Conservation (phyloP, 139 green algal genomes). For the Asterochloris erici region DNA sequence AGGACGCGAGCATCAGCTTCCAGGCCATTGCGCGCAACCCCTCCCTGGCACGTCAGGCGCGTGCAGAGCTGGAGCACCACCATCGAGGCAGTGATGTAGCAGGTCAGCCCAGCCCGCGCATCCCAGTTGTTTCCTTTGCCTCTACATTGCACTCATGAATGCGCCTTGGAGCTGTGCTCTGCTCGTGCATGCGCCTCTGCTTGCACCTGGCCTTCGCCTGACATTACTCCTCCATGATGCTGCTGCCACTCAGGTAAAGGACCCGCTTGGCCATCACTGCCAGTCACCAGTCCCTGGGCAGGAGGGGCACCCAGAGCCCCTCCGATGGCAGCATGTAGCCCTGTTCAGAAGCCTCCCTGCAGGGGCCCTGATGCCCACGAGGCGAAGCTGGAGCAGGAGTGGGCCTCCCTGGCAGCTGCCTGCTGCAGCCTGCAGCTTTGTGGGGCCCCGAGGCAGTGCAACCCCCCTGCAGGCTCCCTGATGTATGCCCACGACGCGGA, state of each 20-base stretch:
- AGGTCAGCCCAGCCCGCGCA: neutral
- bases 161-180: neutral
- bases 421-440: neutral
- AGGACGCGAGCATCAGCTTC: slow-evolving; percentile 22
- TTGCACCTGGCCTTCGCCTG: neutral
- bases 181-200: slow-evolving; percentile 1
- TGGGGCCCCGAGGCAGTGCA: neutral
- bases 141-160: neutral
- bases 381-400: neutral
- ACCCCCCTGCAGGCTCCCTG: neutral
- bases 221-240: neutral
- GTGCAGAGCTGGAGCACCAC: slow-evolving; percentile 29
- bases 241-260: neutral
- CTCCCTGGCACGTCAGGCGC: slow-evolving; percentile 27
- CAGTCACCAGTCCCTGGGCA: too few relatives aligned
- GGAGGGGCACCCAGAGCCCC: neutral
- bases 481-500: slow-evolving; percentile 26
- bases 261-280: too few relatives aligned
- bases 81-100: neutral
- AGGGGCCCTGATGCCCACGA: neutral
- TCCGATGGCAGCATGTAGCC: neutral
- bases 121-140: neutral
- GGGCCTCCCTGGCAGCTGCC: too few relatives aligned
- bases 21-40: slow-evolving; percentile 44
- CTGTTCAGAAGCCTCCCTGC: neutral